These are phyloP conservation scores for Laetiporus sulphureus DNA, from an alignment of 1,284 basidiomycete species.

Conservation along the genomic window DNA sequence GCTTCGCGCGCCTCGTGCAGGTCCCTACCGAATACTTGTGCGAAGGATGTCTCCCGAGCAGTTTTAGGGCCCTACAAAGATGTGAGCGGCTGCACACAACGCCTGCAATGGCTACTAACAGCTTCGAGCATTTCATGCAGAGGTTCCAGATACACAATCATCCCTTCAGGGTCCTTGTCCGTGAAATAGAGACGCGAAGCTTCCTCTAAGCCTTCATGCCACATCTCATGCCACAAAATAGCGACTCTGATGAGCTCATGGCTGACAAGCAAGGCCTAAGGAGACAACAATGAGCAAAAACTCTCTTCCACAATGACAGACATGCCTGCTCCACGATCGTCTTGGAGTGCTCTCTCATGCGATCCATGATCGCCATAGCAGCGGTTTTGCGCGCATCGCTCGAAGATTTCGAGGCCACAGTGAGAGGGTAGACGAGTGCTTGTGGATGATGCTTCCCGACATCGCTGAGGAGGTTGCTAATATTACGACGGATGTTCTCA, in stretches of 20 bases:
- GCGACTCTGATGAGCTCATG: conserved; percentile 96
- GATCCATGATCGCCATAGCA: conserved; percentile 86
- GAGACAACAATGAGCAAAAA: background rate
- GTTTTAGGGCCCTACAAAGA: conserved; percentile 80
- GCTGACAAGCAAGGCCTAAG: conserved; percentile 82
- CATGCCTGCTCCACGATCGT: conserved; percentile 82
- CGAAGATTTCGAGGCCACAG: conserved; percentile 96
- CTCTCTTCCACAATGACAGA: conserved; percentile 2
- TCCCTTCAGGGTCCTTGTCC: conserved; percentile 97
- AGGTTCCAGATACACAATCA: conserved; percentile 94
- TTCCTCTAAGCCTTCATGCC: conserved; percentile 98
- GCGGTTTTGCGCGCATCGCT: conserved; percentile 80
- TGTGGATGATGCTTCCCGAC: conserved; percentile 97
- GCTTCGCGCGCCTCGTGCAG: conserved; percentile 93
- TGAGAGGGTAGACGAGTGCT: conserved; percentile 96
- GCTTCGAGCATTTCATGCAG: conserved; percentile 91
- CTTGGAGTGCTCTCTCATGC: conserved; percentile 91
- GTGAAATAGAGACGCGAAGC: conserved; percentile 97
- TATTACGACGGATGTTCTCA: conserved; percentile 81
- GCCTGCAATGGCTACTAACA: conserved; percentile 36
- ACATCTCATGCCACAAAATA: conserved; percentile 98
- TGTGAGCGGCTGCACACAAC: background rate
- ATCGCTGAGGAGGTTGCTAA: conserved; percentile 86
- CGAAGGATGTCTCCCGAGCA: conserved; percentile 91
- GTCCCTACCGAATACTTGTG: conserved; percentile 92